Evolutionary conservation across 768 basidiomycete species (phyloP), one percentile per base, ranked within the genome.

Genomic region (Aureoboletus auriporus): DNA sequence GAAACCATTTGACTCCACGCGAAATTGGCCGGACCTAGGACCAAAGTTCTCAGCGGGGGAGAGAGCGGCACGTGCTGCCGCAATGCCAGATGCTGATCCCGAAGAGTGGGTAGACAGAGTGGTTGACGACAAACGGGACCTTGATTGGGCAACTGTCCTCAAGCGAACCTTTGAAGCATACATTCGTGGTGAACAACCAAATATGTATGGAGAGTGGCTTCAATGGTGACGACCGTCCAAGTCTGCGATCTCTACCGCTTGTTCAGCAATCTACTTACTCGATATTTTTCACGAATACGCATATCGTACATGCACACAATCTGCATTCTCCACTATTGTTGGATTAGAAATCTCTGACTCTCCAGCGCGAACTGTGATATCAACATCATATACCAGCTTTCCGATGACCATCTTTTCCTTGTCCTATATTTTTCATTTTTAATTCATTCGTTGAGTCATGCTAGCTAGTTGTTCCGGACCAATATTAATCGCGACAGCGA

Each of bases 1-100:
- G 95, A 84, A 87, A 54, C 89, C 94, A 5, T 96, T 97, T 58
- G 95, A 99, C 67, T 78, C 89, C 1, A 69, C 80, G 8, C 84
- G 94, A n/a, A 94, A 98, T 64, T 97, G 84, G 83, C 95, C 95
- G 2, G 95, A 97, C 62, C 78, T 98, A 26, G 95, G 95, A 2
- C 71, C 78, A 10, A 79, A 76, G 14, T 97, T 97, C 65, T 71
- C 72, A 17, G 78, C 79, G 11, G 87, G 86, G 30, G 94, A 97
- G 71, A 77, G 75, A 43, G 69, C 74, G 36, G 83, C 84, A 8
- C 84, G 86, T 37, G 69, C 68, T 30, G 69, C 72, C 29, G 68
- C 65, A 10, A 63, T 60, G 36, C 68, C 69, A 20, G 59, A 67
- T 44, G 39, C 56, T 16, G 61, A 63, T 17, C 51, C 62, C 14